A percentile compares a stretch with the other conserved stretches of the same genome.
phyloP scores from a whole-genome alignment of 2,329 filamentous ascomycete species.

The Pleoardoris graminearum region DNA sequence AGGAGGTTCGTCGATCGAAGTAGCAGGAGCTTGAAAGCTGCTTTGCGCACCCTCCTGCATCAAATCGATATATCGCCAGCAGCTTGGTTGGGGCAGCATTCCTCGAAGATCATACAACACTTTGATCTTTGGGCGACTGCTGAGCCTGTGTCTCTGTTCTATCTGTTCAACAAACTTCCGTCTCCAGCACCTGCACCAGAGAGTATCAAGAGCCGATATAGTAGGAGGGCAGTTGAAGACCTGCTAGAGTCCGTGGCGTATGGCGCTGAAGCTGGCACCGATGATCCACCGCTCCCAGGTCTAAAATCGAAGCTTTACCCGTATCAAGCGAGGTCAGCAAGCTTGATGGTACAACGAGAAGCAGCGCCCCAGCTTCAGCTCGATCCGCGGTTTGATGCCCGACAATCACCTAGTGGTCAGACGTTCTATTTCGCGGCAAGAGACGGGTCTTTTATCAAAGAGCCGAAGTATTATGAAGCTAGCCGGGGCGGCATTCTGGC shows the following conservation, averaged over 20 bases:
- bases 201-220: constrained; percentile 55
- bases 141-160: constrained; percentile 62
- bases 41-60: constrained; percentile 55
- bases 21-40: constrained; percentile 50
- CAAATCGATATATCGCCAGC: constrained; percentile 59
- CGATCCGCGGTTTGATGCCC: constrained; percentile 71
- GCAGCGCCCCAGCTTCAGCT: constrained; percentile 63
- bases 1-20: constrained; percentile 57
- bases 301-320: constrained; percentile 69
- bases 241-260: constrained; percentile 53
- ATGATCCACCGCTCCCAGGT: constrained; percentile 52
- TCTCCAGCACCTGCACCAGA: constrained; percentile 65
- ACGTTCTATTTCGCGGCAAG: constrained; percentile 73
- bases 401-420: constrained; percentile 63
- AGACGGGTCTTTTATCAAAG: constrained; percentile 62
- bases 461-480: constrained; percentile 74
- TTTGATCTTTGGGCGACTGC: constrained; percentile 49
- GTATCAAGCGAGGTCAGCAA: constrained; percentile 80
- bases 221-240: constrained; percentile 58
- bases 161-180: constrained; percentile 73
- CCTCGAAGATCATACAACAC: constrained; percentile 16
- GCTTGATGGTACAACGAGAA: constrained; percentile 83
- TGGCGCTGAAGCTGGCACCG: constrained; percentile 42
- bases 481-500: constrained; percentile 76
- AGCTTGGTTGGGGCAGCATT: constrained; percentile 59